Percentiles rank a stretch among this genome's conserved stretches.
Evolutionary conservation across 2,329 filamentous ascomycete species (phyloP).

Genomic region (Daldinia eschscholtzii): DNA sequence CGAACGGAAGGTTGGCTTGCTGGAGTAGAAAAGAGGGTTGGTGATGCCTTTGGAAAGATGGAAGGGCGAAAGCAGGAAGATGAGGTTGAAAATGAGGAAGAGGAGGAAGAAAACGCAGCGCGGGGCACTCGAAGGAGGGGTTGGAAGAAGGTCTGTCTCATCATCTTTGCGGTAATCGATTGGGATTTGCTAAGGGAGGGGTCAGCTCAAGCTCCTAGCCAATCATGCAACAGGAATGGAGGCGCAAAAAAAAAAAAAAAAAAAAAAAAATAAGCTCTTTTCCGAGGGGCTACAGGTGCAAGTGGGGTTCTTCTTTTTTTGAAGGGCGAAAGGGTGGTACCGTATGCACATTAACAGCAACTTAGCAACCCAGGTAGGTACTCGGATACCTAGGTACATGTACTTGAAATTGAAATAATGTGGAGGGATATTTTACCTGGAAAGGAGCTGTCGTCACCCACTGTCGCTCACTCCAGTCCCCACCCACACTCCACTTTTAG

Average conservation of each 20-base stretch:
- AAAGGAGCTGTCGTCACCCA: slow-evolving; percentile 33
- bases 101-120: slow-evolving; percentile 46
- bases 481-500: slow-evolving; percentile 10
- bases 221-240: slow-evolving; percentile 27
- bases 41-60: slow-evolving; percentile 54
- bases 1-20: slow-evolving; percentile 50
- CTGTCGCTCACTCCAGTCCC: slow-evolving; percentile 11
- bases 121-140: slow-evolving; percentile 46
- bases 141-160: slow-evolving; percentile 45
- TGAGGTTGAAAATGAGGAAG: slow-evolving; percentile 52
- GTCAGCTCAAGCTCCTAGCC: slow-evolving; percentile 41
- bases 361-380: slow-evolving; percentile 6
- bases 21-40: slow-evolving; percentile 53
- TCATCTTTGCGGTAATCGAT: slow-evolving; percentile 41
- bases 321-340: slow-evolving; percentile 11
- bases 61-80: slow-evolving; percentile 52
- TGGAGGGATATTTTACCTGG: slow-evolving; percentile 20
- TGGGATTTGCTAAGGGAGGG: slow-evolving; percentile 38
- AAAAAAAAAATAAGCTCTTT: slow-evolving; percentile 38
- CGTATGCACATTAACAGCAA: slow-evolving; percentile 9
- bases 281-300: slow-evolving; percentile 27
- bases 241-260: no score
- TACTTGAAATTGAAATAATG: neutral
- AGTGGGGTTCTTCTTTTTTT: slow-evolving; percentile 22
- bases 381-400: neutral